Evolutionary conservation across 2,329 filamentous ascomycete species (phyloP), one percentile per base, ranked within the genome.

Genomic region (Orbilia blumenaviensis): DNA sequence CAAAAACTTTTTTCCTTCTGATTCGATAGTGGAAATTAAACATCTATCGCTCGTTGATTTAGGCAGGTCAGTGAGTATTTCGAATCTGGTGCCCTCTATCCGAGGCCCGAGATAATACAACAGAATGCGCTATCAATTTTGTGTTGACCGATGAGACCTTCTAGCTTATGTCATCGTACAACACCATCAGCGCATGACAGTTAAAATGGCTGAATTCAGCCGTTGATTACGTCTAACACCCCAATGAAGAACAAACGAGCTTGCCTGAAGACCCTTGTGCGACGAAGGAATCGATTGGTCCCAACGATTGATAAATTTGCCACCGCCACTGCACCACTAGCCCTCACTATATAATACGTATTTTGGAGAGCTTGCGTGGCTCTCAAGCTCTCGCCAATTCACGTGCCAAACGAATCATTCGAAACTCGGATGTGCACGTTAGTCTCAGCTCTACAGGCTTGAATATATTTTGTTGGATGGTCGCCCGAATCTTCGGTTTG

Each of bases 61-160:
- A 14, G 48, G 48, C 27, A 54, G 48, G 48, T 54, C 14, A 34
- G 25, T 21, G 16, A n/a, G 34, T n/a, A n/a, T 29, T 3, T 16
- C 27, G 44, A 6, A 54, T 54, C 48, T 25, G 32, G 29, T 38
- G 52, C 29, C 29, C 38, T 56, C 48, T 36, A 56, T 56, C 52
- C 52, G 52, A 56, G 52, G 32, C 52, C 52, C 52, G 52, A 56
- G 52, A 56, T 38, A 56, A 56, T 56, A 27, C 52, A 56, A 56
- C 52, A 56, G 12, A 12, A 21, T 56, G 18, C 2, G 18, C 16
- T 3, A 9, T 56, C 52, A 9, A 38, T 14, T 29, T 38, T 56
- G 52, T 25, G 52, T 56, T 56, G 52, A 25, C 21, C 4, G 3
- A 10, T 9, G 32, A 46, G 9, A 16, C 9, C 27, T 12, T 2